Conservation (phyloP, 2,329 filamentous ascomycete species). For the Aspergillus sergii region DNA sequence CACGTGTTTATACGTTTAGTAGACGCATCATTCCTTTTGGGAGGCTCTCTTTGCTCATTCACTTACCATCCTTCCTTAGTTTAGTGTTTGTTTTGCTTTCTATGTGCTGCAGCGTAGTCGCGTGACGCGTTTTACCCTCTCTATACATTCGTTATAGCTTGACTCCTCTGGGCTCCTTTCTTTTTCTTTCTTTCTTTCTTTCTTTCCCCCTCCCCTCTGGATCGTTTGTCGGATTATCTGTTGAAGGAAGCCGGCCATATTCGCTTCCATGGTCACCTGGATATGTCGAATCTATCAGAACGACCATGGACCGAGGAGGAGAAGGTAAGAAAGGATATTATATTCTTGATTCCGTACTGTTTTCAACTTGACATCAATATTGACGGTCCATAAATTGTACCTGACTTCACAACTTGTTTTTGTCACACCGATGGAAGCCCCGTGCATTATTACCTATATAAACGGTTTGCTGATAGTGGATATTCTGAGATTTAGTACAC, state of each 20-base stretch:
- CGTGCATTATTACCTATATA: background rate
- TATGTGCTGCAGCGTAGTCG: conserved; percentile 15
- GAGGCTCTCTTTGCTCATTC: conserved; percentile 34
- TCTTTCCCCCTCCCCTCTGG: background rate
- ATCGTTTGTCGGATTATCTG: conserved; percentile 10
- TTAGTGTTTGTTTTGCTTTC: conserved; percentile 12
- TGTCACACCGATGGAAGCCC: background rate
- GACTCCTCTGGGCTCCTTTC: conserved; percentile 4
- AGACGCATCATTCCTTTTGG: conserved; percentile 34
- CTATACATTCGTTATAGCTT: conserved; percentile 16
- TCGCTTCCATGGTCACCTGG: conserved; percentile 40
- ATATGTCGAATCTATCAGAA: conserved; percentile 48
- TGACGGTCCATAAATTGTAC: background rate
- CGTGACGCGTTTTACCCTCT: conserved; percentile 17
- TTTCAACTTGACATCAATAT: background rate
- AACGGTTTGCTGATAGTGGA: conserved; percentile 5
- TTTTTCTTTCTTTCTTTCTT: background rate
- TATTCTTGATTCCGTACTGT: background rate
- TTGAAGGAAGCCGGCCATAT: conserved; percentile 16
- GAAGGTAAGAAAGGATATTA: conserved; percentile 39
- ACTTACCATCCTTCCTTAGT: conserved; percentile 2
- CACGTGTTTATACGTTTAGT: conserved; percentile 30
- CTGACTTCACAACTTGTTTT: background rate
- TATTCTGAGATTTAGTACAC: conserved; percentile 34
- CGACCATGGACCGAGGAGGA: conserved; percentile 49